Evolutionary conservation across 176 grass and related monocot species (phyloP), one percentile per base, ranked within the genome.

Genomic region (Oryza nivara): DNA sequence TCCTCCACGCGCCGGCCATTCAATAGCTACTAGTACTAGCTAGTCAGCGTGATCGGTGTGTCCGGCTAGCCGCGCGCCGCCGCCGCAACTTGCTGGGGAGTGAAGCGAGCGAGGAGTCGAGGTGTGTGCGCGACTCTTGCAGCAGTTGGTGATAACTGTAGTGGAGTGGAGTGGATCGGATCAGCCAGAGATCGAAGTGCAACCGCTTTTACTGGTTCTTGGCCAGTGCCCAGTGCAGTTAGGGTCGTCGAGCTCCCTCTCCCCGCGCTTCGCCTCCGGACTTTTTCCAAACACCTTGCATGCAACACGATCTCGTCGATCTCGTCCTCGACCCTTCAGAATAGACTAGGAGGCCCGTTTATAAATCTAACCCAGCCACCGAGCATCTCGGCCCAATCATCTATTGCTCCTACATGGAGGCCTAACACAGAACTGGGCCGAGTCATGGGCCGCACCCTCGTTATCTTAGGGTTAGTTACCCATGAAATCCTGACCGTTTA

Each of bases 1-100:
- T 90, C 79, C 79, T 90, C 83, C 83, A 86, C 79, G 30, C 30
- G 30, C 79, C 88, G 9, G 73, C 67, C 83, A 86, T 82, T 77
- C 9, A 44, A 10, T 2, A 44, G 28, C 41, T 36, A 0, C 30
- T 36, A 5, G 34, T 16, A 32, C 30, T 3, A 19, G 11, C 34
- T 9, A 7, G 32, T 28, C 51, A 86, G 65, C 17, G 25, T 25
- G 79, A 36, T 36, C 35, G 35, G 35, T 36, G 35, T 36, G 35
- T 36, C 19, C 54, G 19, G 54, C 58, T 25, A 4, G 35, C 35
- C 34, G 34, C 34, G 4, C 36, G 64, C 71, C 36, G 82, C 30
- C 72, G 73, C 44, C 3, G 40, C 70, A 73, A n/a, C 71, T 73
- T 73, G 36, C 25, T 49, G 19, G 11, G 11, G 44, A 73, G 16